Percentiles rank a stretch among this genome's conserved stretches.
phyloP scores from a whole-genome alignment of 495 filamentous ascomycete genomes.

The Amniculicola lignicola region DNA sequence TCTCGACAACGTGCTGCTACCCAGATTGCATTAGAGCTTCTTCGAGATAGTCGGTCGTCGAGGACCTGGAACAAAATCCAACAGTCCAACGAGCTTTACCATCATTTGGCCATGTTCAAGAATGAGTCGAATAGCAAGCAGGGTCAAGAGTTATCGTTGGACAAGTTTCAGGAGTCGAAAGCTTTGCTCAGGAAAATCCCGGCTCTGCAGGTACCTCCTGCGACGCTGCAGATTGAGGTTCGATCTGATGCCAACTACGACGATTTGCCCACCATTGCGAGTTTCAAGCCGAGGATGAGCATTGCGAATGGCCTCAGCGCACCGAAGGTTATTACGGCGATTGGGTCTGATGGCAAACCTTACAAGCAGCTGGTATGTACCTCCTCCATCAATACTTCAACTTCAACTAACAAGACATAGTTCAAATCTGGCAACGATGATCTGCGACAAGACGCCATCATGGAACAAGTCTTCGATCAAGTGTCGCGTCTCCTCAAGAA shows the following conservation, averaged over 20 bases:
- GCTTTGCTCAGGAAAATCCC: slow-evolving; percentile 57
- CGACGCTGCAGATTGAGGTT: slow-evolving; percentile 81
- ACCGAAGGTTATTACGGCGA: slow-evolving; percentile 82
- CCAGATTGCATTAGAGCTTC: slow-evolving; percentile 59
- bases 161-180: slow-evolving; percentile 54
- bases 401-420: slow-evolving; percentile 38
- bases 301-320: slow-evolving; percentile 88
- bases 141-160: slow-evolving; percentile 62
- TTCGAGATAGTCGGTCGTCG: slow-evolving; percentile 46
- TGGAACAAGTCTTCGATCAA: slow-evolving; percentile 99
- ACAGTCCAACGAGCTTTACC: slow-evolving; percentile 70
- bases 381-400: neutral
- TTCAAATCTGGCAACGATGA: slow-evolving; percentile 95
- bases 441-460: slow-evolving; percentile 97
- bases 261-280: slow-evolving; percentile 64
- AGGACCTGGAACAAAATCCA: slow-evolving; percentile 64
- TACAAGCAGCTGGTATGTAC: slow-evolving; percentile 77
- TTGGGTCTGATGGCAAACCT: slow-evolving; percentile 67
- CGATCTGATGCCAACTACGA: slow-evolving; percentile 72
- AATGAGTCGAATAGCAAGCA: slow-evolving; percentile 60
- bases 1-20: slow-evolving; percentile 70
- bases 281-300: slow-evolving; percentile 66
- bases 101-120: slow-evolving; percentile 65
- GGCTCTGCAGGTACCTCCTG: slow-evolving; percentile 70
- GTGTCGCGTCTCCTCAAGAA: slow-evolving; percentile 84